Evolutionary conservation across 2,329 filamentous ascomycete genomes (phyloP).

Genomic region (Aspergillus nomiae): DNA sequence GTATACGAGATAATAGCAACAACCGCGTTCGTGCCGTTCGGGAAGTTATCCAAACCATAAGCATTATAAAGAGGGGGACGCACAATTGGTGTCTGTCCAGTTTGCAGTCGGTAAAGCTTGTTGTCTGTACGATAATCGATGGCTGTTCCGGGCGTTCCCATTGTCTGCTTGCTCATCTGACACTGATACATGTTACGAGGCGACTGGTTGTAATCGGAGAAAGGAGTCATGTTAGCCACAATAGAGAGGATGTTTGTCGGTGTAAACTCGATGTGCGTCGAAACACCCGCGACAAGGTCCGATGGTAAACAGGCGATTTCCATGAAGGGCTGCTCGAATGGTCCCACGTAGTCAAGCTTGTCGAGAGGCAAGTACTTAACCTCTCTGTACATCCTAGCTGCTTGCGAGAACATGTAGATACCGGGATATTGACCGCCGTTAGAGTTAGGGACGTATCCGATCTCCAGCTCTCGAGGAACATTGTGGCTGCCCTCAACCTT

Average conservation of each 20-base stretch:
- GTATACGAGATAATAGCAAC: conserved; percentile 99
- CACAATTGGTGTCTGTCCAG: conserved; percentile 92
- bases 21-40: conserved; percentile 91
- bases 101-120: conserved; percentile 93
- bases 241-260: conserved; percentile 98
- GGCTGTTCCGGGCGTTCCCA: conserved; percentile 92
- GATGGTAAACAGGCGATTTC: conserved; percentile 88
- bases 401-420: conserved; percentile 86
- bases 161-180: conserved; percentile 99
- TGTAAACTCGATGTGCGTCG: conserved; percentile 90
- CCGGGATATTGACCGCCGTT: conserved; percentile 94
- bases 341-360: conserved; percentile 84
- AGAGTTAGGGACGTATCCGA: conserved; percentile 87
- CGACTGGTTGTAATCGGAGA: conserved; percentile 98
- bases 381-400: conserved; percentile 84
- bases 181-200: conserved; percentile 99
- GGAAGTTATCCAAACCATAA: conserved; percentile 97
- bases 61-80: conserved; percentile 90
- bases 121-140: conserved; percentile 90
- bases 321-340: conserved; percentile 98
- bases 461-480: conserved; percentile 81
- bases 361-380: conserved; percentile 89
- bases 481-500: conserved; percentile 85
- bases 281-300: conserved; percentile 83
- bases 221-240: conserved; percentile 96